phyloP scores from a whole-genome alignment of 164 flowering plant species.

The Magnolia officinalis region DNA sequence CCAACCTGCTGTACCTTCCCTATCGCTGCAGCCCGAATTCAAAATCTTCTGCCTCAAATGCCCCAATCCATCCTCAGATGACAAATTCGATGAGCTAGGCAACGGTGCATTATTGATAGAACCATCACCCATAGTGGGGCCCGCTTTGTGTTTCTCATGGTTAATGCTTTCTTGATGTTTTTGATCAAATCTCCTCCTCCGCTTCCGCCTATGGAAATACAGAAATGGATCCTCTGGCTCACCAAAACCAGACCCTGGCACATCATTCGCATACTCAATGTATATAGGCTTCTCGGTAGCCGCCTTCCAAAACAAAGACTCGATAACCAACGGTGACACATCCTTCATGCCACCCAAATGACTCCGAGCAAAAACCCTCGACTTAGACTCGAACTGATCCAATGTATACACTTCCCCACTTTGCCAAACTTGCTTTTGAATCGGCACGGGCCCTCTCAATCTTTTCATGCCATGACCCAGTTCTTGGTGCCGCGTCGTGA shows the following conservation, averaged over 20 bases:
- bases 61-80: constrained; percentile 22
- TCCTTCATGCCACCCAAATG: constrained; percentile 58
- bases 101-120: not conserved
- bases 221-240: constrained; percentile 60
- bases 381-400: constrained; percentile 88
- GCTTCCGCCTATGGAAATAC: constrained; percentile 38
- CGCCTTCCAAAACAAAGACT: constrained; percentile 86
- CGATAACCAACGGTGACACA: constrained; percentile 58
- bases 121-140: not conserved
- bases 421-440: constrained; percentile 89
- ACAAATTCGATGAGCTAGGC: constrained; percentile 12
- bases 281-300: constrained; percentile 80
- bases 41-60: constrained; percentile 24
- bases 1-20: constrained; percentile 93
- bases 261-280: constrained; percentile 97
- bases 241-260: constrained; percentile 92
- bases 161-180: constrained; percentile 17
- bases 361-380: constrained; percentile 68
- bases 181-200: constrained; percentile 38
- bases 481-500: constrained; percentile 94
- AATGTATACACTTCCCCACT: constrained; percentile 89
- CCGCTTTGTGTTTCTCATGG: not conserved
- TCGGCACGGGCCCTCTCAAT: constrained; percentile 30
- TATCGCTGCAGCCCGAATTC: constrained; percentile 24
- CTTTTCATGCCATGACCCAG: constrained; percentile 59